phyloP scores from a whole-genome alignment of 441 rosid genomes.

The Mallotus japonicus region DNA sequence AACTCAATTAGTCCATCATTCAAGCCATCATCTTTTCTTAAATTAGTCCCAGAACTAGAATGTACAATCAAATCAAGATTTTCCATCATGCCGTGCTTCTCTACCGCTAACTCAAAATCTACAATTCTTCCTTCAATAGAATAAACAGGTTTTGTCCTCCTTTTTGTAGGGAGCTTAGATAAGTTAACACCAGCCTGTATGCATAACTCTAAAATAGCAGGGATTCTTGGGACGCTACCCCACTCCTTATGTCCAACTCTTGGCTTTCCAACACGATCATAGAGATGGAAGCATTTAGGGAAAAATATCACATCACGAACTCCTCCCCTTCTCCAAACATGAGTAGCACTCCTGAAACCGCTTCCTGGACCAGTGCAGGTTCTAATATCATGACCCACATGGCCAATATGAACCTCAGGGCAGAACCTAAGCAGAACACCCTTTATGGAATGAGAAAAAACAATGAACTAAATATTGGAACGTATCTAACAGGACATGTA shows the following conservation, averaged over 20 bases:
- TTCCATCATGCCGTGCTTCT: conserved; percentile 21
- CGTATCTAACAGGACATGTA: too few relatives aligned
- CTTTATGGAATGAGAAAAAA: not conserved
- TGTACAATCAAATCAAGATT: conserved; percentile 2
- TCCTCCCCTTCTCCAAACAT: conserved; percentile 76
- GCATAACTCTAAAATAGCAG: conserved; percentile 77
- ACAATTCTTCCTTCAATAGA: conserved; percentile 76
- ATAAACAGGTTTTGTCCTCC: conserved; percentile 78
- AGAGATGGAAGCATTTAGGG: conserved; percentile 74
- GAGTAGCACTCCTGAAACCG: conserved; percentile 59
- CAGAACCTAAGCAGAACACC: conserved; percentile 49
- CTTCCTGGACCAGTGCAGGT: conserved; percentile 67
- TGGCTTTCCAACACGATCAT: conserved; percentile 75
- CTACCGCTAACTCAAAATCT: conserved; percentile 50
- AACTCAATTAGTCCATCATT: conserved; percentile 25
- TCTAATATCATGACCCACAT: conserved; percentile 66
- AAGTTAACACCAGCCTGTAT: conserved; percentile 76
- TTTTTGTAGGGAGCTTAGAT: conserved; percentile 55
- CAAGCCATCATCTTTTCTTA: conserved; percentile 13
- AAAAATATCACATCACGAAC: conserved; percentile 47
- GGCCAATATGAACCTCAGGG: conserved; percentile 70
- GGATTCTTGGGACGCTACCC: conserved; percentile 44
- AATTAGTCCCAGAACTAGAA: not conserved
- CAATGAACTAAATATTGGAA: not conserved
- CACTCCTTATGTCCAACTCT: conserved; percentile 66